These are phyloP conservation scores for Hypoxylon sp. DNA, from an alignment of 2,329 filamentous ascomycete genomes.

Conservation along the genomic window DNA sequence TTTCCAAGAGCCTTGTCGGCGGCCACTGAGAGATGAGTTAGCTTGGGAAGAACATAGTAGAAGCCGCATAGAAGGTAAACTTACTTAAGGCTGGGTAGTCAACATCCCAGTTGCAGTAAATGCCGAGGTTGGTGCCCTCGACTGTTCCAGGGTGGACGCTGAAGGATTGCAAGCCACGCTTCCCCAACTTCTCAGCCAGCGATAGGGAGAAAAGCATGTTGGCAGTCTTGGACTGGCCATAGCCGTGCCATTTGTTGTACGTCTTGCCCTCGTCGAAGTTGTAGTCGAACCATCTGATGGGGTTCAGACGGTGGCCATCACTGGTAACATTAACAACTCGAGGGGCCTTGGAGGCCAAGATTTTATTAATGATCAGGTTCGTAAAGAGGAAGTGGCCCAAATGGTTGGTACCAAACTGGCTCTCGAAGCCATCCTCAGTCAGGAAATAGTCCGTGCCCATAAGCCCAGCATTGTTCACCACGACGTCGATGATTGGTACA, in stretches of 20 bases:
- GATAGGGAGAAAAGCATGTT: conserved; percentile 51
- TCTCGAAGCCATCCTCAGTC: conserved; percentile 59
- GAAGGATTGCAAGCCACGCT: conserved; percentile 44
- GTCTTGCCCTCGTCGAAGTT: conserved; percentile 56
- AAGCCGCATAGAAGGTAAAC: neutral
- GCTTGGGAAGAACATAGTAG: neutral
- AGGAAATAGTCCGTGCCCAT: conserved; percentile 55
- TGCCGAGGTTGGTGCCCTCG: conserved; percentile 2
- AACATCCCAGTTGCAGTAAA: conserved; percentile 6
- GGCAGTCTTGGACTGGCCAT: conserved; percentile 58
- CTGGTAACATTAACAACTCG: conserved; percentile 62
- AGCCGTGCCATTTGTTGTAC: conserved; percentile 54
- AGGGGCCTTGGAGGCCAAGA: conserved; percentile 48
- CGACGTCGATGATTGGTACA: conserved; percentile 44
- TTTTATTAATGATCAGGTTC: conserved; percentile 56
- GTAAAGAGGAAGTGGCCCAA: conserved; percentile 60
- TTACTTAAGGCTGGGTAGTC: conserved; percentile 7
- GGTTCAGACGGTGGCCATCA: conserved; percentile 60
- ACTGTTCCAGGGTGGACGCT: conserved; percentile 52
- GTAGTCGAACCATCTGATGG: conserved; percentile 60
- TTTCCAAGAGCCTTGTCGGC: conserved; percentile 11
- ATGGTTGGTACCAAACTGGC: conserved; percentile 58
- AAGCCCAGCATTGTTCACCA: conserved; percentile 53
- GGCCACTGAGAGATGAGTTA: conserved; percentile 3
- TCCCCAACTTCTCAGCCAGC: conserved; percentile 38